A percentile compares a stretch with the other conserved stretches of the same genome.
Conservation (phyloP, 331 rosid species). For the Malus hybrid region DNA sequence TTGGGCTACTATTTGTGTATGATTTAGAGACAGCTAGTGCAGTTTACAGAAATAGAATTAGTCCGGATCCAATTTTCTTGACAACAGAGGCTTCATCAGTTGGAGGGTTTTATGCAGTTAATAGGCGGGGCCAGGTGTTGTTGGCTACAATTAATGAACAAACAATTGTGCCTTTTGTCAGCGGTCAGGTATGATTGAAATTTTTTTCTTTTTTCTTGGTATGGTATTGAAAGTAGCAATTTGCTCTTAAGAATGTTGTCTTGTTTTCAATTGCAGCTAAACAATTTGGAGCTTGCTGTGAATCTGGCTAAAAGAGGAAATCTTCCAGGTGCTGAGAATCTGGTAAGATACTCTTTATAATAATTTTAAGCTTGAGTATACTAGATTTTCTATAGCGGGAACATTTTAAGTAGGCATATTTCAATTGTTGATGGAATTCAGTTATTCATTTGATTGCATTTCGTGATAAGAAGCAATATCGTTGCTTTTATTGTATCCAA, state of each 20-base stretch:
- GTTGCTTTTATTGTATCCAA: neutral
- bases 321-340: constrained; percentile 97
- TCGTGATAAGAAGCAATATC: neutral
- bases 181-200: constrained; percentile 65
- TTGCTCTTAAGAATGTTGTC: constrained; percentile 5
- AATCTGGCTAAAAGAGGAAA: constrained; percentile 98
- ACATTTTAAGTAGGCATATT: neutral
- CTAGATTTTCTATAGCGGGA: neutral
- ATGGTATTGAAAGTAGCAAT: constrained; percentile 6
- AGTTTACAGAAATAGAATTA: constrained; percentile 93
- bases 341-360: constrained; percentile 37
- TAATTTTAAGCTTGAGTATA: neutral
- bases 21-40: constrained; percentile 98
- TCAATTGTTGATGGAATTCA: neutral
- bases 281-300: constrained; percentile 97
- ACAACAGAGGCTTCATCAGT: constrained; percentile 87
- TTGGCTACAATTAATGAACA: constrained; percentile 96
- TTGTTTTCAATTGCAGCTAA: constrained; percentile 45
- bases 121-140: constrained; percentile 96
- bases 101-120: constrained; percentile 93
- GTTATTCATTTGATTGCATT: neutral
- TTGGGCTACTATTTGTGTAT: constrained; percentile 91
- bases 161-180: constrained; percentile 86
- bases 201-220: constrained; percentile 3
- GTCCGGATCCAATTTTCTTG: constrained; percentile 98